phyloP scores from a whole-genome alignment of 2,329 filamentous ascomycete species.

The Penicillium sp. region DNA sequence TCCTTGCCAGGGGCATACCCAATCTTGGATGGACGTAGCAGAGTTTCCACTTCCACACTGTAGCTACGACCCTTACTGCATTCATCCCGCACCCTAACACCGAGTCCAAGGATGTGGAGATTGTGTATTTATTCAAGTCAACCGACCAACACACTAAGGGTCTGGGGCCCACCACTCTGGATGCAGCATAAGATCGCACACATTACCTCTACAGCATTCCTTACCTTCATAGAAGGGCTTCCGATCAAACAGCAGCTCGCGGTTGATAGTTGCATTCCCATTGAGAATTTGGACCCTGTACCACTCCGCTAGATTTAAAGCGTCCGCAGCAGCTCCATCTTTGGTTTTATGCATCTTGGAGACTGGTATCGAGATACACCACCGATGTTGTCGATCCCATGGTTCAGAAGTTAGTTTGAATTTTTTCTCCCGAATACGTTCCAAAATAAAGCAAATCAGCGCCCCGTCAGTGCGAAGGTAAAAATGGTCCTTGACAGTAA shows the following conservation, averaged over 20 bases:
- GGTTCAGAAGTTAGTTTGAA: neutral
- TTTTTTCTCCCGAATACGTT: neutral
- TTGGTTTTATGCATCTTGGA: neutral
- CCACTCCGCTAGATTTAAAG: neutral
- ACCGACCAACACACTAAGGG: neutral
- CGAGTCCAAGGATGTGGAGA: neutral
- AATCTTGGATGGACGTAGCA: no score
- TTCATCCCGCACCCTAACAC: no score
- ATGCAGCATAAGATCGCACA: neutral
- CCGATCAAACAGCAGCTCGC: neutral
- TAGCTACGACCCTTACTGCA: no score
- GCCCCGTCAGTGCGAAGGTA: constrained; percentile 1
- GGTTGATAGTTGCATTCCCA: constrained; percentile 5
- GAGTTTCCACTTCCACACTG: no score
- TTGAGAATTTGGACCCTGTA: neutral
- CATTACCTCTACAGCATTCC: neutral
- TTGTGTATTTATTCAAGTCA: neutral
- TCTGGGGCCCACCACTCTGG: neutral
- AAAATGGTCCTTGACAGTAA: neutral
- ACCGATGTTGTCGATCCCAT: neutral
- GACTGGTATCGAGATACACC: constrained; percentile 5
- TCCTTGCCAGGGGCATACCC: no score
- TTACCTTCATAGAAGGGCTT: neutral
- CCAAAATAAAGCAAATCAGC: neutral
- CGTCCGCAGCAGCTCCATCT: neutral